A percentile compares a stretch with the other conserved stretches of the same genome.
Conservation (phyloP, 2,329 filamentous ascomycete genomes). For the Septoria petroselini region DNA sequence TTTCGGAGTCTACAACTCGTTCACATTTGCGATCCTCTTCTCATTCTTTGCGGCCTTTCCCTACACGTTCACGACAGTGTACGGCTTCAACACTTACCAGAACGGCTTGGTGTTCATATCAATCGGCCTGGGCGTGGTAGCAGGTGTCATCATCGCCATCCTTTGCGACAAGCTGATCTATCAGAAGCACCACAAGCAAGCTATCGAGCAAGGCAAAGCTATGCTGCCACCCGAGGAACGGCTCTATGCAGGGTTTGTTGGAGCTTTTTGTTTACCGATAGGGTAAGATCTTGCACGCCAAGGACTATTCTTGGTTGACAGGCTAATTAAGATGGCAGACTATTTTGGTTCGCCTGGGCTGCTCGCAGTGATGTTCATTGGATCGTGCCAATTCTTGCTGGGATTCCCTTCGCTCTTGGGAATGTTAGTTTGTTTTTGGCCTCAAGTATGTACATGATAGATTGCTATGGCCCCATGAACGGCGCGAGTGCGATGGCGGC, state of each 20-base stretch:
- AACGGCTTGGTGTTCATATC: constrained; percentile 73
- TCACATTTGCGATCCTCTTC: constrained; percentile 35
- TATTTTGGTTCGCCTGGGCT: constrained; percentile 45
- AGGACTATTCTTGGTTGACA: constrained; percentile 5
- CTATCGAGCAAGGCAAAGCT: constrained; percentile 30
- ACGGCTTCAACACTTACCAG: constrained; percentile 75
- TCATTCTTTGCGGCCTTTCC: constrained; percentile 38
- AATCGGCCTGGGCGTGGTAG: constrained; percentile 64
- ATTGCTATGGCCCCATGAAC: constrained; percentile 53
- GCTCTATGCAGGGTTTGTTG: constrained; percentile 38
- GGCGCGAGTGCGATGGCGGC: constrained; percentile 60
- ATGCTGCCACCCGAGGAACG: constrained; percentile 37
- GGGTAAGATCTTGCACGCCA: constrained; percentile 24
- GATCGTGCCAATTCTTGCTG: constrained; percentile 40
- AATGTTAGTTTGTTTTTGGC: constrained; percentile 38
- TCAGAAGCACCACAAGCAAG: constrained; percentile 34
- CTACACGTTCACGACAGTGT: constrained; percentile 60
- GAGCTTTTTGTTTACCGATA: constrained; percentile 36
- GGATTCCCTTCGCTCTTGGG: constrained; percentile 35
- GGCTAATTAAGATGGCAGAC: constrained; percentile 12
- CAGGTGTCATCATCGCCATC: constrained; percentile 47
- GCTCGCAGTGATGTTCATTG: constrained; percentile 39
- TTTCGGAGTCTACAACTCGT: constrained; percentile 35
- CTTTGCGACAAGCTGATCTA: constrained; percentile 41
- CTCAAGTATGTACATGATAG: constrained; percentile 48